These are phyloP conservation scores for Alternaria panax DNA, from an alignment of 2,329 filamentous ascomycete species.

Conservation along the genomic window DNA sequence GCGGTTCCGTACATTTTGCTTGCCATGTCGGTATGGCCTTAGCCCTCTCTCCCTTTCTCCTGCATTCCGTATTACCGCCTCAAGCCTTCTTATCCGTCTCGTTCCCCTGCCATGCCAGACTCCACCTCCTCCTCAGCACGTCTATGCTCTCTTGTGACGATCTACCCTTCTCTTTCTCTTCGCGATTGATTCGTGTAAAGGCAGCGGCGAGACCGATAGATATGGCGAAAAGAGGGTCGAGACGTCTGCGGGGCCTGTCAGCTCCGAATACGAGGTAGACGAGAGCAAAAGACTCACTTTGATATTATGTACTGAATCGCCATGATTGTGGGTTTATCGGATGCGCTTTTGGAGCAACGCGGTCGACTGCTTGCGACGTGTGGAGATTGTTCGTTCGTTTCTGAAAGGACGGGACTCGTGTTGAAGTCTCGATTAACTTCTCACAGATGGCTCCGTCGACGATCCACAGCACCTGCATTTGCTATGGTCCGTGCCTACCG, in stretches of 20 bases:
- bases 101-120: slow-evolving; percentile 36
- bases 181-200: slow-evolving; percentile 51
- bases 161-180: slow-evolving; percentile 58
- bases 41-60: not conserved
- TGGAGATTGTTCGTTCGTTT: not conserved
- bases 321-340: slow-evolving; percentile 28
- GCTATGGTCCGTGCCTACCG: slow-evolving; percentile 24
- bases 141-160: slow-evolving; percentile 49
- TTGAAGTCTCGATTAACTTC: slow-evolving; percentile 23
- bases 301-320: slow-evolving; percentile 54
- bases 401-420: not conserved
- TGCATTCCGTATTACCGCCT: not conserved
- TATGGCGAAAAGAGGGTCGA: slow-evolving; percentile 60
- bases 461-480: slow-evolving; percentile 28
- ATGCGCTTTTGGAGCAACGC: not conserved
- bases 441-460: slow-evolving; percentile 9
- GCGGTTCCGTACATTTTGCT: not conserved
- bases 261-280: not conserved
- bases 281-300: slow-evolving; percentile 42
- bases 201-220: slow-evolving; percentile 57
- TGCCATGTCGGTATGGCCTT: not conserved
- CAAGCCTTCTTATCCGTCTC: not conserved
- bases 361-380: not conserved
- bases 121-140: slow-evolving; percentile 51
- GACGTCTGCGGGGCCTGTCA: slow-evolving; percentile 41